Evolutionary conservation across 306 rosid genomes (phyloP).

Genomic region (Inga oerstediana): DNA sequence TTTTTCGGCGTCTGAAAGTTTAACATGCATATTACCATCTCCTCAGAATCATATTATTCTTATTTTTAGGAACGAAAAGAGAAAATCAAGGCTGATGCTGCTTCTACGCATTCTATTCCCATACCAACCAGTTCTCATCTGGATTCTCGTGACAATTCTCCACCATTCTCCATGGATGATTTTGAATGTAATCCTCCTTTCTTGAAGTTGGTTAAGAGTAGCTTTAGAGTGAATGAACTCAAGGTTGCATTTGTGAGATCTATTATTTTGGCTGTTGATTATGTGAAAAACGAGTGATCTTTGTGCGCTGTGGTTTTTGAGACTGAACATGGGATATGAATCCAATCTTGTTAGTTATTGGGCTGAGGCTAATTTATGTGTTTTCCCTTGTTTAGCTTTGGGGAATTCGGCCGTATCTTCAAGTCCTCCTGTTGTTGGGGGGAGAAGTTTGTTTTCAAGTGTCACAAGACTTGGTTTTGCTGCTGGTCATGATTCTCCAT

Average conservation of each 20-base stretch:
- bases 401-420: conserved; percentile 69
- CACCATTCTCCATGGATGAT: conserved; percentile 86
- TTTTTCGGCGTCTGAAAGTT: background rate
- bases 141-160: conserved; percentile 46
- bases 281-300: background rate
- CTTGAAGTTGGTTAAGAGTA: conserved; percentile 13
- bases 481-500: conserved; percentile 91
- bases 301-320: conserved; percentile 14
- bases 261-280: background rate
- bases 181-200: conserved; percentile 71
- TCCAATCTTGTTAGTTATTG: background rate
- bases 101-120: conserved; percentile 50
- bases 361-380: conserved; percentile 12
- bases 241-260: conserved; percentile 20
- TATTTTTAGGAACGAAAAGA: conserved; percentile 71
- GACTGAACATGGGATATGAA: background rate
- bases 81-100: conserved; percentile 82
- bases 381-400: conserved; percentile 60
- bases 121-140: conserved; percentile 43
- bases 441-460: conserved; percentile 74
- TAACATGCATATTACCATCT: conserved; percentile 18
- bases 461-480: conserved; percentile 94
- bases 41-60: conserved; percentile 30
- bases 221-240: conserved; percentile 19
- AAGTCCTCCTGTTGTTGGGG: conserved; percentile 78